These are phyloP conservation scores for Rhizophagus clarus DNA, from an alignment of 192 early-diverging fungal genomes.

Conservation along the genomic window DNA sequence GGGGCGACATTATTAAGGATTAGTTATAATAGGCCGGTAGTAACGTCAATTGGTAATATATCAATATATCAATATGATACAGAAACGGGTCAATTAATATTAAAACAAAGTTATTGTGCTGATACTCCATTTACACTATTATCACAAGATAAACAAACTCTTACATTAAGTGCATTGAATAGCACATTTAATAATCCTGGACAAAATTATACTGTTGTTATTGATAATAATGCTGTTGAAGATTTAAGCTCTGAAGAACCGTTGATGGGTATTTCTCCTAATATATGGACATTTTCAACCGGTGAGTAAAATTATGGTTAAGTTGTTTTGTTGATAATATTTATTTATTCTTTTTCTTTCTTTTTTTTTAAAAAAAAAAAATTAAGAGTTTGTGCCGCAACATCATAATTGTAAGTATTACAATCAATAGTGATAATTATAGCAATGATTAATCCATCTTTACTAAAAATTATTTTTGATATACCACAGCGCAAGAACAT, in stretches of 20 bases:
- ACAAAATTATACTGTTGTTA: neutral
- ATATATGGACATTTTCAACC: neutral
- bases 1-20: neutral
- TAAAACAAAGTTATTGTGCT: neutral
- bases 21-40: neutral
- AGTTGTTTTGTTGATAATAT: neutral
- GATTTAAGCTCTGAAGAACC: neutral
- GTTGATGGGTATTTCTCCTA: neutral
- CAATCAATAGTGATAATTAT: too few species aligned
- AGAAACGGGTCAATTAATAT: neutral
- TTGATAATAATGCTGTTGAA: conserved; percentile 21
- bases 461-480: neutral
- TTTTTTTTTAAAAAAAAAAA: too few species aligned
- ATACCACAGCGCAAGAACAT: neutral
- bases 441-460: neutral
- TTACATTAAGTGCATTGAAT: neutral
- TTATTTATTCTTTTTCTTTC: too few species aligned
- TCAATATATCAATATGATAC: conserved; percentile 1
- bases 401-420: too few species aligned
- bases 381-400: too few species aligned
- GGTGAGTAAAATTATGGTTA: neutral
- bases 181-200: neutral
- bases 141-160: neutral
- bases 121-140: neutral
- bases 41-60: neutral